Evolutionary conservation across 2,329 filamentous ascomycete genomes (phyloP).

Genomic region (Beauveria sp.): DNA sequence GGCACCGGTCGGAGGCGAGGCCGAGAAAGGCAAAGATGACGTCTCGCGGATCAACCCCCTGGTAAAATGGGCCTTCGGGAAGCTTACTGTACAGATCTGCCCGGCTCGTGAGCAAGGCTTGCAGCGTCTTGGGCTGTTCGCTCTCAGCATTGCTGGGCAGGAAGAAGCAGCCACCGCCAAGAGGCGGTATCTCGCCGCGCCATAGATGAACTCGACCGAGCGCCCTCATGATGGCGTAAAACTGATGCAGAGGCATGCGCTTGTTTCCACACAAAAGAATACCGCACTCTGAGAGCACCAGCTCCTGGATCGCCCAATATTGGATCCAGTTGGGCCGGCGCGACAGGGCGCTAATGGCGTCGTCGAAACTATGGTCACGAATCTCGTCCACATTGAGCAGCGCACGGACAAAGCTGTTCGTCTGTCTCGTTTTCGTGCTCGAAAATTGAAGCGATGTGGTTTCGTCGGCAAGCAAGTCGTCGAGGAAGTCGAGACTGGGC

Average conservation of each 20-base stretch:
- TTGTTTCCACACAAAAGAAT: background rate
- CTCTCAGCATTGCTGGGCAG: background rate
- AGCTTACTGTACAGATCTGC: background rate
- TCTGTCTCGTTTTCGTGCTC: no score
- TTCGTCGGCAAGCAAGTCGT: background rate
- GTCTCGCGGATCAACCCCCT: background rate
- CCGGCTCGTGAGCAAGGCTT: background rate
- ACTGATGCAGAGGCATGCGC: background rate
- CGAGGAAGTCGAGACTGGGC: background rate
- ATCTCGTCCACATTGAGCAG: background rate
- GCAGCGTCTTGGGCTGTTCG: background rate
- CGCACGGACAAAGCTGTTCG: background rate
- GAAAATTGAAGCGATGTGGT: no score
- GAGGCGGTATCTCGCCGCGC: background rate
- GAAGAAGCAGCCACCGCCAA: background rate
- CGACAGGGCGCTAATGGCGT: background rate
- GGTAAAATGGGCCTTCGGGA: background rate
- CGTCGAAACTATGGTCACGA: background rate
- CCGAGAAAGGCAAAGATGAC: conserved; percentile 3
- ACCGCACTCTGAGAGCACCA: background rate
- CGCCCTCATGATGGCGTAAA: background rate
- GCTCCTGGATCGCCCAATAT: background rate
- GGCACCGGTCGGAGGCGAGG: background rate
- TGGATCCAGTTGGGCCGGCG: background rate
- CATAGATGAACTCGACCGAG: background rate